phyloP scores from a whole-genome alignment of 1,284 basidiomycete species.

The Melampsora medusae region DNA sequence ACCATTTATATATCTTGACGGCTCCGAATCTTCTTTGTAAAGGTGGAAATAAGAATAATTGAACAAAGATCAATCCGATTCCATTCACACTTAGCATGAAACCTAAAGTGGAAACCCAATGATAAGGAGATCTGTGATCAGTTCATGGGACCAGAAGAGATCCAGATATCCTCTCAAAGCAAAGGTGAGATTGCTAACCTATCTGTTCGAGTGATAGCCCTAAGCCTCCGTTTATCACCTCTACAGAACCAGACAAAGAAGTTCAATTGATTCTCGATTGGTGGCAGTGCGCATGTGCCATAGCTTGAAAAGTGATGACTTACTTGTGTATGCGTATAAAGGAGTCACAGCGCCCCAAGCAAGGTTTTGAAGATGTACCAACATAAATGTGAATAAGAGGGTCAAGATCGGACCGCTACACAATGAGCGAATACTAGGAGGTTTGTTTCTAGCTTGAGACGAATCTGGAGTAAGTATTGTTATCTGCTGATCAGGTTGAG shows the following conservation, averaged over 20 bases:
- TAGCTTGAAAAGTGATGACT: neutral
- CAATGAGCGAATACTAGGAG: constrained; percentile 19
- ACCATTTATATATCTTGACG: constrained; percentile 11
- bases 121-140: no score
- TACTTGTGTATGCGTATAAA: constrained; percentile 31
- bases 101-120: neutral
- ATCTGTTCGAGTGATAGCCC: constrained; percentile 28
- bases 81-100: constrained; percentile 34
- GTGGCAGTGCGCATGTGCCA: neutral
- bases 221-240: constrained; percentile 21
- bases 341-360: constrained; percentile 20
- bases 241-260: neutral
- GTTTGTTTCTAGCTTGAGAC: neutral
- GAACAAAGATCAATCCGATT: constrained; percentile 26
- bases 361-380: constrained; percentile 27
- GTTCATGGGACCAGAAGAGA: no score
- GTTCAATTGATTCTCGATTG: neutral
- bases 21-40: constrained; percentile 28
- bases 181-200: neutral
- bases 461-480: no score
- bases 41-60: constrained; percentile 30
- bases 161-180: no score
- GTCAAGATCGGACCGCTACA: constrained; percentile 29
- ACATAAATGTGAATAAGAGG: constrained; percentile 4
- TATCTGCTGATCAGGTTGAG: no score